These are phyloP conservation scores for Torrubiella hemipterigena DNA, from an alignment of 2,329 filamentous ascomycete genomes.

Conservation along the genomic window DNA sequence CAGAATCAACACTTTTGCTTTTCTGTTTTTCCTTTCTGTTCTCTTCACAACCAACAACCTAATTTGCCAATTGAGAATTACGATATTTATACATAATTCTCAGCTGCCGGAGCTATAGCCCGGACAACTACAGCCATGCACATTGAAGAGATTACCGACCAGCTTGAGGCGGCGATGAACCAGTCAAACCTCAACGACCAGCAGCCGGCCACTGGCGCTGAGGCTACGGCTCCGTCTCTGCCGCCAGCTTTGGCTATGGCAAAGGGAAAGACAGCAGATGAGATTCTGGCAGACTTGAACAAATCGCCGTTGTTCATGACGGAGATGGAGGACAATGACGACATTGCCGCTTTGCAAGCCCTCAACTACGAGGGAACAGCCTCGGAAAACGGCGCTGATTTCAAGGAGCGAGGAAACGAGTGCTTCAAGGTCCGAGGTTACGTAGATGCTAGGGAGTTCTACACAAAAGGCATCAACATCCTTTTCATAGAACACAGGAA, in stretches of 20 bases:
- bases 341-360: constrained; percentile 77
- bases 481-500: constrained; percentile 52
- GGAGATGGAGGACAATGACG: constrained; percentile 71
- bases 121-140: no score
- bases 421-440: constrained; percentile 63
- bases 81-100: no score
- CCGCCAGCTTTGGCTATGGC: constrained; percentile 29
- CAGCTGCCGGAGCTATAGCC: no score
- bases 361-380: constrained; percentile 88
- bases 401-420: constrained; percentile 90
- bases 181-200: constrained; percentile 2
- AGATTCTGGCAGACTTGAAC: constrained; percentile 45
- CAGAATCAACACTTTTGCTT: no score
- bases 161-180: constrained; percentile 19
- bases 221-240: constrained; percentile 27
- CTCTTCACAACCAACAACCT: no score
- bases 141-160: constrained; percentile 30
- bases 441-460: constrained; percentile 82
- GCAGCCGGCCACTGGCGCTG: constrained; percentile 7
- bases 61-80: no score
- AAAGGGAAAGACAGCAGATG: constrained; percentile 36
- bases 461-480: constrained; percentile 71
- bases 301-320: constrained; percentile 89
- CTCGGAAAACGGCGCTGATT: constrained; percentile 68
- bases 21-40: no score